phyloP scores from a whole-genome alignment of 805 yeast species.

The Kodamaea lidongshanica region DNA sequence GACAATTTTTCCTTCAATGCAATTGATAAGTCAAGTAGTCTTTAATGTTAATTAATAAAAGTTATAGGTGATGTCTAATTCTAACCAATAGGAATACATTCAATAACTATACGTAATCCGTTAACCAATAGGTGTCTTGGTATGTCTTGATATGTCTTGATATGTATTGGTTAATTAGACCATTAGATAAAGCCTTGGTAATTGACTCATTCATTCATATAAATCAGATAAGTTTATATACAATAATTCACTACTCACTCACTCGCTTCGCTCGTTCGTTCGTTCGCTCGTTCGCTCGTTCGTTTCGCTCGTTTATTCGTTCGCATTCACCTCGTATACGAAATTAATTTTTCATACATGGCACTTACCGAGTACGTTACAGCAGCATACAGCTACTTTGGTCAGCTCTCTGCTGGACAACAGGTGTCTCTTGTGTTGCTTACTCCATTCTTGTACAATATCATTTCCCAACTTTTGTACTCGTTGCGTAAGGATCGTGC shows the following conservation, averaged over 20 bases:
- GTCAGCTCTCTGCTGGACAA: constrained; percentile 19
- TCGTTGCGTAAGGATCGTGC: constrained; percentile 76
- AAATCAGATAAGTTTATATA: neutral
- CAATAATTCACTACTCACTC: too few species aligned
- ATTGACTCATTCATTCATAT: neutral
- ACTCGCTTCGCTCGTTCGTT: too few species aligned
- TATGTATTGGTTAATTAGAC: too few species aligned
- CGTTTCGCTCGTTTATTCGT: constrained; percentile 1
- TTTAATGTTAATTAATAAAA: too few species aligned
- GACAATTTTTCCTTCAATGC: too few species aligned
- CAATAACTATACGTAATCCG: too few species aligned
- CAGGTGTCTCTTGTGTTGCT: constrained; percentile 30
- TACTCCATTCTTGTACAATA: constrained; percentile 59
- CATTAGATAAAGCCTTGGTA: too few species aligned
- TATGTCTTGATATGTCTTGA: too few species aligned
- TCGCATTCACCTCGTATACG: constrained; percentile 1
- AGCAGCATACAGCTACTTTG: constrained; percentile 14
- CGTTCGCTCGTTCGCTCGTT: neutral
- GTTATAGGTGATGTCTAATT: too few species aligned
- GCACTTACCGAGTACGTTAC: constrained; percentile 18
- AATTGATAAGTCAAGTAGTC: too few species aligned
- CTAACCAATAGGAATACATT: too few species aligned
- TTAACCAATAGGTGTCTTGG: too few species aligned
- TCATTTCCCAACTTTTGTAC: constrained; percentile 61
- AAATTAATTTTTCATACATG: constrained; percentile 14